Evolutionary conservation across 129 eudicot species (phyloP).

Genomic region (Pulicaria dysenterica): DNA sequence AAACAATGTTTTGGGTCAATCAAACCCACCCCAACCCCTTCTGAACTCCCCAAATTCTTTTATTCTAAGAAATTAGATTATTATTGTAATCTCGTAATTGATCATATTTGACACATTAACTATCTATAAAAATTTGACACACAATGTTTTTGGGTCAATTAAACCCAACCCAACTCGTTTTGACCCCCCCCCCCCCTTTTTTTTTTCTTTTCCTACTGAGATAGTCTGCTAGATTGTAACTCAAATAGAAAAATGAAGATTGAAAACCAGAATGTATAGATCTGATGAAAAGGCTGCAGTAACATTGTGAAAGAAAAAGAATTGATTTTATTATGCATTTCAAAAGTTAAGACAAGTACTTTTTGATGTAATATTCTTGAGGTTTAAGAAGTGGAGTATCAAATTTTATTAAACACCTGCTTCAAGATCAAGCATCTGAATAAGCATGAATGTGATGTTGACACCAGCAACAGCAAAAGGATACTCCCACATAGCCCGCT

Average conservation of each 20-base stretch:
- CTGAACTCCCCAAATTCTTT: not conserved
- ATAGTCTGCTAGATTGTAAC: not conserved
- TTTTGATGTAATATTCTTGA: not conserved
- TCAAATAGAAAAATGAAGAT: not conserved
- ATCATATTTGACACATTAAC: not conserved
- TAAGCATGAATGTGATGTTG: conserved; percentile 96
- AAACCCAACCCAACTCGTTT: not conserved
- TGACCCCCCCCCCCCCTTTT: not conserved
- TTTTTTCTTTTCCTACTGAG: not conserved
- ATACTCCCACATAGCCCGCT: conserved; percentile 93
- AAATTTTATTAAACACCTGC: conserved; percentile 63
- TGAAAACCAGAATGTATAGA: not conserved
- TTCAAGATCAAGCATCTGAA: conserved; percentile 98
- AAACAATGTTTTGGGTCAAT: no score
- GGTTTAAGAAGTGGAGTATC: not conserved
- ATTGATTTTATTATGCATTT: not conserved
- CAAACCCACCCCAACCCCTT: no score
- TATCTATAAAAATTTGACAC: not conserved
- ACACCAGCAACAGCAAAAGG: conserved; percentile 99
- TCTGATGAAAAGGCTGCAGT: not conserved
- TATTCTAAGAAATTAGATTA: not conserved
- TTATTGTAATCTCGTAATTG: not conserved
- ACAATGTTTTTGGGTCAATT: not conserved
- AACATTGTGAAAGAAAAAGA: not conserved
- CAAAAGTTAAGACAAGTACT: not conserved